Conservation (phyloP, 805 yeast genomes). For the Candida nanaspora region DNA sequence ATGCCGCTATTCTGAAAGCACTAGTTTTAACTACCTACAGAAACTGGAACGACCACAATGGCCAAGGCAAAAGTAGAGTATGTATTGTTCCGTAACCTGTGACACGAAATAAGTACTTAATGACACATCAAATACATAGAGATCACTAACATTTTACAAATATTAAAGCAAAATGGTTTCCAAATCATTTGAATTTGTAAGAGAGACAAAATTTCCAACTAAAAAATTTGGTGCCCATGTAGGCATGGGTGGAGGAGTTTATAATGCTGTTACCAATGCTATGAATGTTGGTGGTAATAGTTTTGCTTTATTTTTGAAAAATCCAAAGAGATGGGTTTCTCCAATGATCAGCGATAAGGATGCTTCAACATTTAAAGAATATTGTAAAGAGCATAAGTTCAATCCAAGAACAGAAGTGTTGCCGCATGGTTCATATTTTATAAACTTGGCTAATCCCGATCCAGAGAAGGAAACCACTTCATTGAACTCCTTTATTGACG, state of each 20-base stretch:
- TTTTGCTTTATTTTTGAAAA: conserved; percentile 85
- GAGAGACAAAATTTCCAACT: conserved; percentile 34
- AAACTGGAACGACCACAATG: not conserved
- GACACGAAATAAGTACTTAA: not conserved
- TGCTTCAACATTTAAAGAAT: conserved; percentile 52
- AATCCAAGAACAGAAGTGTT: conserved; percentile 72
- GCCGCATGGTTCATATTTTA: conserved; percentile 94
- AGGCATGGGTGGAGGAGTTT: conserved; percentile 66
- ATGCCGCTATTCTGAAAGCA: not conserved
- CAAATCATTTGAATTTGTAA: conserved; percentile 26
- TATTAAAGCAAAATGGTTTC: not conserved
- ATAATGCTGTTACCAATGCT: conserved; percentile 32
- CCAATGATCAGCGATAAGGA: conserved; percentile 68
- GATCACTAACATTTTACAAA: not conserved
- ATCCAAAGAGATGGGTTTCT: conserved; percentile 87
- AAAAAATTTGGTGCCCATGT: conserved; percentile 86
- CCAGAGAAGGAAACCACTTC: conserved; percentile 70
- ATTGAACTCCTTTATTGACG: conserved; percentile 74
- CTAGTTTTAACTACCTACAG: not conserved
- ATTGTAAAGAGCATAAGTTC: conserved; percentile 58
- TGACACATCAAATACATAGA: not conserved
- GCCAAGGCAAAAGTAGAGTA: conserved; percentile 2
- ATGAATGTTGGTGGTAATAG: conserved; percentile 59
- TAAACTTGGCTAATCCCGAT: conserved; percentile 90
- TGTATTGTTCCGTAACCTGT: not conserved